Conservation (phyloP, 2,329 filamentous ascomycete genomes). For the Cryphonectria parasitica region DNA sequence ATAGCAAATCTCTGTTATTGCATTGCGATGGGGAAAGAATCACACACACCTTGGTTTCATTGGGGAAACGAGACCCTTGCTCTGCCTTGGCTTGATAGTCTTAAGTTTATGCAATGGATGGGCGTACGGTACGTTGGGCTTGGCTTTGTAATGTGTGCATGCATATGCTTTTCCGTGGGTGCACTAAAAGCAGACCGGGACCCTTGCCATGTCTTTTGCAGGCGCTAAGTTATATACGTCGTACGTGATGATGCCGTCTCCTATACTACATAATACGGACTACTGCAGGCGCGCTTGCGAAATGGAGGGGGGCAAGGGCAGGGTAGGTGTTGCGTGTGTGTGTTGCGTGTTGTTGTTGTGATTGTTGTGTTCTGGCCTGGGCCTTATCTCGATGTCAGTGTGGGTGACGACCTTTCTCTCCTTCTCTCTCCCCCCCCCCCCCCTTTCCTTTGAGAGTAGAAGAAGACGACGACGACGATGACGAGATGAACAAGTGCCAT, state of each 20-base stretch:
- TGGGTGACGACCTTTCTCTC: neutral
- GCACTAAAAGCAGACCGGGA: neutral
- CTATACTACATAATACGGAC: neutral
- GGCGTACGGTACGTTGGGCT: too few relatives aligned
- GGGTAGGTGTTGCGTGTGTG: neutral
- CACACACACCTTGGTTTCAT: too few relatives aligned
- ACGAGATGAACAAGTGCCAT: neutral
- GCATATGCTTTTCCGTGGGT: neutral
- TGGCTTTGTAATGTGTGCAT: neutral
- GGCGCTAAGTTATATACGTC: neutral
- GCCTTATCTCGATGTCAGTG: conserved; percentile 5
- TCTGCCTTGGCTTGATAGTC: neutral
- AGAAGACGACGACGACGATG: neutral
- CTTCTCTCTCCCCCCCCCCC: neutral
- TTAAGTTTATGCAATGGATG: neutral
- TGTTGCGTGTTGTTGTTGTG: neutral
- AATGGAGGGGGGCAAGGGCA: too few relatives aligned
- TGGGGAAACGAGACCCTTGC: too few relatives aligned
- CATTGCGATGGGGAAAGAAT: conserved; percentile 6
- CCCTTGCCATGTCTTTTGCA: neutral
- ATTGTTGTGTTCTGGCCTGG: neutral
- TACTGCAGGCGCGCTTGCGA: neutral
- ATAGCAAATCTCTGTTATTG: conserved; percentile 13
- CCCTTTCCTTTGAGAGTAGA: neutral
- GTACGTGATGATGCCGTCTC: neutral